Evolutionary conservation across 345 rosid genomes (phyloP).

Genomic region (Sisymbrium irio): DNA sequence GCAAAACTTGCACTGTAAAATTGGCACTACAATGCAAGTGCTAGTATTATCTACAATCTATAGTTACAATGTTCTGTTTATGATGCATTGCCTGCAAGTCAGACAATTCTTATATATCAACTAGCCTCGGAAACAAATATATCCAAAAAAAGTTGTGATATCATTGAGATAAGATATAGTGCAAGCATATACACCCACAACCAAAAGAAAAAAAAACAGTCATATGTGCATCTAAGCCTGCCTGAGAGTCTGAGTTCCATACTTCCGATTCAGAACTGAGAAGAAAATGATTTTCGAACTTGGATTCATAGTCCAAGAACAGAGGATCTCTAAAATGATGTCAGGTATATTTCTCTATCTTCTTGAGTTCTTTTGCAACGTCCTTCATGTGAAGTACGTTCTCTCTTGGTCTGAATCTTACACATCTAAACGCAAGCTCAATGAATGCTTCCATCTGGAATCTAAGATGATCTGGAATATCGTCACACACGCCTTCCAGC

Average conservation of each 20-base stretch:
- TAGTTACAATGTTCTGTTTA: neutral
- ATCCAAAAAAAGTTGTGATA: neutral
- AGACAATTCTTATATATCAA: neutral
- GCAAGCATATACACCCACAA: neutral
- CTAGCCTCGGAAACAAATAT: neutral
- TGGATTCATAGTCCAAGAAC: no score
- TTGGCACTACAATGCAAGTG: neutral
- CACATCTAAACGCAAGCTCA: slow-evolving; percentile 29
- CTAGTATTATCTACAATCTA: neutral
- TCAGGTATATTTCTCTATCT: slow-evolving; percentile 6
- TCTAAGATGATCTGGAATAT: neutral
- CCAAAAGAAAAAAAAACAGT: neutral
- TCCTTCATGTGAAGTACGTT: slow-evolving; percentile 5
- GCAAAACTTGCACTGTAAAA: neutral
- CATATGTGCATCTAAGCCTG: neutral
- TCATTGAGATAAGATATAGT: neutral
- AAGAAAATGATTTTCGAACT: no score
- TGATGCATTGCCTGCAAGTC: neutral
- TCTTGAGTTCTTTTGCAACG: slow-evolving; percentile 15
- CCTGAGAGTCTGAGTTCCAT: neutral
- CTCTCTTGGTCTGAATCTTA: slow-evolving; percentile 21
- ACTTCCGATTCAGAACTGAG: neutral
- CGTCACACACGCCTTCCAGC: neutral
- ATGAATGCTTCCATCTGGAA: slow-evolving; percentile 24
- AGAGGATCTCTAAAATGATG: neutral